phyloP scores from a whole-genome alignment of 2,329 filamentous ascomycete genomes.

The Chrysosporium queenslandicum region DNA sequence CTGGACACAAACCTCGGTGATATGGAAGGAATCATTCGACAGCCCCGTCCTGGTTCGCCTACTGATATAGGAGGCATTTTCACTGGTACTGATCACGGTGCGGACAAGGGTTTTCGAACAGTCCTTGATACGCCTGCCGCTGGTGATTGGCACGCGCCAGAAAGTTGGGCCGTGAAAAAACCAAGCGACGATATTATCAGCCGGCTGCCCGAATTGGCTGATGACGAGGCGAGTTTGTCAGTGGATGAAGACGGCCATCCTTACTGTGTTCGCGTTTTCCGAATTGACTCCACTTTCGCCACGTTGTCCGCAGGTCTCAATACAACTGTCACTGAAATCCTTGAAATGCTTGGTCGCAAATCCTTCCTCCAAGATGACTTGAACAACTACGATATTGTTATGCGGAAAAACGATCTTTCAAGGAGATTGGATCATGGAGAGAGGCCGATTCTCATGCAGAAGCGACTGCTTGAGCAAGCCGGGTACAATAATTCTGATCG shows the following conservation, averaged over 20 bases:
- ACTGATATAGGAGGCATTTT: constrained; percentile 44
- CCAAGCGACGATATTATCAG: constrained; percentile 33
- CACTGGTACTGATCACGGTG: constrained; percentile 24
- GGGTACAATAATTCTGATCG: constrained; percentile 80
- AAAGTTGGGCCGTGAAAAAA: constrained; percentile 88
- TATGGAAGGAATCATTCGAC: constrained; percentile 82
- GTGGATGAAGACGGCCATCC: constrained; percentile 63
- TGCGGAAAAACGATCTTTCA: constrained; percentile 84
- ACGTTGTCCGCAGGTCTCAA: constrained; percentile 78
- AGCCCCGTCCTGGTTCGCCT: constrained; percentile 58
- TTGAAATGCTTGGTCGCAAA: constrained; percentile 86
- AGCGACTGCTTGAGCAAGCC: constrained; percentile 77
- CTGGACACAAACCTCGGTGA: constrained; percentile 81
- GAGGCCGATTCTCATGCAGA: constrained; percentile 81
- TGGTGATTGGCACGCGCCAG: constrained; percentile 80
- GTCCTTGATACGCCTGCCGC: constrained; percentile 22
- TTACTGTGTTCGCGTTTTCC: constrained; percentile 92
- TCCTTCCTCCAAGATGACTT: constrained; percentile 82
- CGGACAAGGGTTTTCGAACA: constrained; percentile 22
- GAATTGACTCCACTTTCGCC: constrained; percentile 85
- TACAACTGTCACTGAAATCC: constrained; percentile 74
- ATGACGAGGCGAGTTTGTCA: constrained; percentile 60
- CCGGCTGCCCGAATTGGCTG: constrained; percentile 41
- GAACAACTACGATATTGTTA: constrained; percentile 89
- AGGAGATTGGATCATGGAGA: constrained; percentile 70